A percentile compares a stretch with the other conserved stretches of the same genome.
phyloP scores from a whole-genome alignment of 345 rosid species.

The Citrus mangshanensis region DNA sequence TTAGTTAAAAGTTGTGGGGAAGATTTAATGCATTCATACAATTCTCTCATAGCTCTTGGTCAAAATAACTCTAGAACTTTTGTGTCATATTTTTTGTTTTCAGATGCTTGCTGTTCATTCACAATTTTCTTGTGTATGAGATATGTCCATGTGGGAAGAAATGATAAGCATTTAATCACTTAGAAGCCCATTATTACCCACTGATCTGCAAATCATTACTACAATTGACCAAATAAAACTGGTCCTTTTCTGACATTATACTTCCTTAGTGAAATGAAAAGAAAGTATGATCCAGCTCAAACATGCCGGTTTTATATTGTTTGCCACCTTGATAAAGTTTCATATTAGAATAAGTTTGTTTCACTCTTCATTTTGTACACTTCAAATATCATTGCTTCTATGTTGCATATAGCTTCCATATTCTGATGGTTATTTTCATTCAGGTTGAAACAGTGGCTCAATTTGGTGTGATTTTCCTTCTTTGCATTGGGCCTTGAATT shows the following conservation, averaged over 20 bases:
- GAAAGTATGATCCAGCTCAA: background rate
- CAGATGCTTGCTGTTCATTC: background rate
- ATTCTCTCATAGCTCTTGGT: background rate
- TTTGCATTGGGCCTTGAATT: constrained; percentile 64
- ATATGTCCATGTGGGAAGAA: background rate
- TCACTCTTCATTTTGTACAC: background rate
- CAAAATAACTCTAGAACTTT: constrained; percentile 2
- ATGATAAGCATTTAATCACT: background rate
- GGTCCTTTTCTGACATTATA: background rate
- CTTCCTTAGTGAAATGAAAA: background rate
- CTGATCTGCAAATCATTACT: background rate
- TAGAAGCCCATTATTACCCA: background rate
- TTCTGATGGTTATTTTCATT: constrained; percentile 7
- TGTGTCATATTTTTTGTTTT: background rate
- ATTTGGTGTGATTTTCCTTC: constrained; percentile 60
- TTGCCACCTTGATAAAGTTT: background rate
- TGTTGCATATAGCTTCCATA: background rate
- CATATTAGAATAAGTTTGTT: background rate
- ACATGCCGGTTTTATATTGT: background rate
- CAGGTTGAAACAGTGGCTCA: constrained; percentile 72
- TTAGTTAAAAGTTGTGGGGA: background rate
- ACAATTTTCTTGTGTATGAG: background rate
- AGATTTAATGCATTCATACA: background rate
- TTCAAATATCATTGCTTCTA: background rate
- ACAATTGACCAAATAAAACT: background rate